Base-by-base conservation (phyloP, 192 early-diverging fungal species). In the Coemansia umbellata region DNA sequence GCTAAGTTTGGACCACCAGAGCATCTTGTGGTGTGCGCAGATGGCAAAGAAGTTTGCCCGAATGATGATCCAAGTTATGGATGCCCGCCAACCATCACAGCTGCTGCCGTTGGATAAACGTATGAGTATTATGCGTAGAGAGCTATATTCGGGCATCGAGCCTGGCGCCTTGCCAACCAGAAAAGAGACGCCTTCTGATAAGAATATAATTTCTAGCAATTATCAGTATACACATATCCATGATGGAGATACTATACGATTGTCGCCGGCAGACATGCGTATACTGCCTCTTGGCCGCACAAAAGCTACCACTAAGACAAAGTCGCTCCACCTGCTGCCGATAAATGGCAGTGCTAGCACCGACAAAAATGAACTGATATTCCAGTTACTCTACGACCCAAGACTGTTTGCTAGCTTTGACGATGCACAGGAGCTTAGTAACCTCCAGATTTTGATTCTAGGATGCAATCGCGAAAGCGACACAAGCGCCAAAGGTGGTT, bases 21-120 rank as follows among this genome's bases (percentile, higher is more conserved):
- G 83, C 19, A 87, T 93, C 22, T 52, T 98, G 50, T 94, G 92
- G 90, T 98, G 96, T 52, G 88, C 88, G 50, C 96, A 98, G 71
- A 71, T 97, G 47, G 82, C 81, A 2, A 76, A 76, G n/a, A 80
- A 83, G 42, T 68, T 92, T 32, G 79, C 82, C 10, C 45, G 52
- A 6, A 67, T 82, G 17, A 47, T 91, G 50, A 53, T 83, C 14
- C 68, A 74, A 6, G 60, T 87, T 44, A 82, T 86, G 30, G 85
- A 92, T 58, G 70, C 78, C 1, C 78, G 79, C 26, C 66, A 50
- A 28, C 63, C 75, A 2, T 61, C 69, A 8, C 85, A 87, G 53
- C 79, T 84, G 22, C 78, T 81, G 37, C 69, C 84, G 18, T 56
- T 85, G 22, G 63, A 74, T 3, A 37, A 81, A 50, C 71, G 88